Evolutionary conservation across 495 filamentous ascomycete genomes (phyloP), one percentile per base, ranked within the genome.

Genomic region (Aspergillus sparsus): DNA sequence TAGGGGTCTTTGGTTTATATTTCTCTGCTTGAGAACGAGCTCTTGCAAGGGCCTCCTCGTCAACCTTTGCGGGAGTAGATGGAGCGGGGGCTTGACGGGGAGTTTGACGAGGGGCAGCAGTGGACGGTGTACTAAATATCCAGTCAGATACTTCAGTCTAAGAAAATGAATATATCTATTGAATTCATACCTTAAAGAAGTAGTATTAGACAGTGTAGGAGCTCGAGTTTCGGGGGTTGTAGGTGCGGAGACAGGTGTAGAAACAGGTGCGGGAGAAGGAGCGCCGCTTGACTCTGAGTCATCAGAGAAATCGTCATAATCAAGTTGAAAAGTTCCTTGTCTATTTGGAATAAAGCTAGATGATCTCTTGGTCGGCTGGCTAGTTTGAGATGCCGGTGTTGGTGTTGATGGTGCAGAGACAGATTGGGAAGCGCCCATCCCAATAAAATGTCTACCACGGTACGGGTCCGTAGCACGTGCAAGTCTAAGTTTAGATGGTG

Each of bases 1-100:
- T 82, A 1, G 77, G 76, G 7, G 73, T 78, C 62, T 80, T 80
- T 0, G 79, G 79, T 42, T 76, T 78, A 66, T 79, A 75, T 35
- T 71, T 74, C 53, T 78, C 69, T 3, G 76, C 77, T 31, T 71
- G 70, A 15, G 66, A 67, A 31, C 77, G 75, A 39, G 65, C 73
- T 27, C 69, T 66, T 8, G 67, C 70, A 13, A 74, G 62, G n/a
- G 70, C 66, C 34, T 66, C 61, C 11, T 65, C 57, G 27, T 68
- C 63, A 35, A 63, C 44, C 49, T 62, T 63, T 3, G 62, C 59
- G 15, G 67, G 69, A 15, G 62, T 72, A 2, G 66, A 46, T 0
- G 69, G 59, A 32, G 68, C 66, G 5, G 58, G 11, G 9, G 59
- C 39, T 41, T 53, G 54, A 32, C 55, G 55, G 3, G 58, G 36